Conservation (phyloP, 805 yeast genomes). For the Suhomyces prunicola region DNA sequence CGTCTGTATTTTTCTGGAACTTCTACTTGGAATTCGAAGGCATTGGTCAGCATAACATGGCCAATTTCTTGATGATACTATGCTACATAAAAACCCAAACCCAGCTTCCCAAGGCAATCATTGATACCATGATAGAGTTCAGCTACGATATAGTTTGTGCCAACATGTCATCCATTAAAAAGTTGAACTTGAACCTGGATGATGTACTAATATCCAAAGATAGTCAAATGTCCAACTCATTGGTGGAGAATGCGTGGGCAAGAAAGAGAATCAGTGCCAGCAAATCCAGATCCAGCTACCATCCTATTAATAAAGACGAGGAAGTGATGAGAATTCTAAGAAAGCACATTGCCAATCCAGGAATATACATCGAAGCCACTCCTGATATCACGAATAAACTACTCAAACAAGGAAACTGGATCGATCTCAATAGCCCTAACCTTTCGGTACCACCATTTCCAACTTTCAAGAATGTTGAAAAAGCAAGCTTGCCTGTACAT, state of each 20-base stretch:
- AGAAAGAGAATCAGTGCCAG: slow-evolving; percentile 19
- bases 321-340: slow-evolving; percentile 15
- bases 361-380: slow-evolving; percentile 27
- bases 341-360: slow-evolving; percentile 34
- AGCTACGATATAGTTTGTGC: slow-evolving; percentile 19
- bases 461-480: slow-evolving; percentile 61
- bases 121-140: slow-evolving; percentile 42
- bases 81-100: slow-evolving; percentile 44
- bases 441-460: slow-evolving; percentile 43
- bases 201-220: slow-evolving; percentile 16
- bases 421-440: slow-evolving; percentile 18
- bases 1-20: slow-evolving; percentile 54
- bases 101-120: slow-evolving; percentile 44
- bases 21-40: slow-evolving; percentile 54
- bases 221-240: slow-evolving; percentile 24
- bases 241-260: slow-evolving; percentile 24
- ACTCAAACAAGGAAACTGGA: slow-evolving; percentile 16
- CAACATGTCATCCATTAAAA: slow-evolving; percentile 21
- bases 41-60: slow-evolving; percentile 36
- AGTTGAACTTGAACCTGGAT: slow-evolving; percentile 13
- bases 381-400: slow-evolving; percentile 36
- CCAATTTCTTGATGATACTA: slow-evolving; percentile 45
- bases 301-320: slow-evolving; percentile 14
- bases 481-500: slow-evolving; percentile 48
- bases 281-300: slow-evolving; percentile 1